Base-by-base conservation (phyloP, 2,329 filamentous ascomycete genomes). In the Penicillium sp. region DNA sequence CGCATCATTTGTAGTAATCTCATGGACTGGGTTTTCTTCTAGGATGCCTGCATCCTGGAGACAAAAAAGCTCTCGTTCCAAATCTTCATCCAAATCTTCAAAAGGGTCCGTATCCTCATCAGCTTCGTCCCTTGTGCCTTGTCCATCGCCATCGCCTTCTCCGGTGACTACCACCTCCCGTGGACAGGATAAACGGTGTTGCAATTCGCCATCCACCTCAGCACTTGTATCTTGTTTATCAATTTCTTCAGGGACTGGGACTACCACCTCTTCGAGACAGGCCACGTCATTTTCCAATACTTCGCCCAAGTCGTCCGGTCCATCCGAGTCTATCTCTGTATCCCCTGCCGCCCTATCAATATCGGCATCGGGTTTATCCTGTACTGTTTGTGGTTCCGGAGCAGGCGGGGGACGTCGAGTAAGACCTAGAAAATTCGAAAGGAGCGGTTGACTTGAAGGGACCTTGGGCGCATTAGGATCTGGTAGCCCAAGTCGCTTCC, bases 401-500 rank as follows among this genome's bases (percentile, higher is more conserved):
- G 26, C 29, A 31, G 11, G 24, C 18, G 18, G 43, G 9, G 39
- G 37, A 29, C 14, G 52, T 45, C 51, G 60, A 24, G 43, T 51
- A 48, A 56, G 60, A 43, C 59, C 64, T 44, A 71, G 59, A 28
- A 74, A 74, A 18, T 63, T 68, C 21, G 67, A 67, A 13, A 74
- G 59, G 47, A 71, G 52, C 9, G 70, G 71, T 50, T 74, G 71
- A 43, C 71, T 74, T 6, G 70, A 65, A 9, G 71, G 66, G 19
- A 72, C 61, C 40, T 62, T 64, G n/a, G 56, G 45, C 3, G 54
- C 66, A 63, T 67, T 52, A 1, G 65, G 71, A 63, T 74, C 69
- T 5, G 69, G 65, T 6, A 72, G 42, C 0, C 71, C 71, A 3
- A 63, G 60, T 16, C 66, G 63, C 48, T 62, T 67, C 4, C 70